Evolutionary conservation across 352 stramenopile species (phyloP), one percentile per base, ranked within the genome.

Genomic region (Globisporangium recalcitrans): DNA sequence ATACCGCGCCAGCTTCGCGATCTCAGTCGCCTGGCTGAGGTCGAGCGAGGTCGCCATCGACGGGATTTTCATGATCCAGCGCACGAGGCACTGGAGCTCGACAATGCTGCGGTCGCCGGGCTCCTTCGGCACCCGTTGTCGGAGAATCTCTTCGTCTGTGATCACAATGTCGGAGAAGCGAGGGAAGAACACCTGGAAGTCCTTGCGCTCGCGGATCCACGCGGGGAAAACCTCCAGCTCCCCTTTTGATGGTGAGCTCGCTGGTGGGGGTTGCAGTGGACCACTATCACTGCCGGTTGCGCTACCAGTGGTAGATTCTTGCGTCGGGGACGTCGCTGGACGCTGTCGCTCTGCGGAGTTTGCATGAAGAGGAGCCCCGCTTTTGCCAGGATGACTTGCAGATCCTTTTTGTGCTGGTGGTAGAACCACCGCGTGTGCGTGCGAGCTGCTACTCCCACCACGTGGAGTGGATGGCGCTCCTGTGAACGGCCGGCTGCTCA

Each of bases 21-120:
- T 88, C 55, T 90, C 81, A 0, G 73, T 85, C 7, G 81, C 81
- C 48, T 90, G 81, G 29, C 73, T 80, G 36, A 87, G 71, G 57
- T 90, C 80, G 26, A 90, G 74, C 51, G 77, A 86, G 9, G 77
- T 73, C 49, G 71, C 70, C 77, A 88, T 87, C 31, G 78, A 88
- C 26, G 81, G 77, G 31, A 88, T 88, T 34, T 83, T 83, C 73
- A 90, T 82, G 60, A 90, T 87, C 81, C 81, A 90, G 6, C 80
- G 78, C 19, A 78, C 80, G 42, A 90, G 73, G 40, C 76, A 87
- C 65, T 90, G 81, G 19, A 90, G 55, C 67, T 90, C 81, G 4
- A 90, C 80, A 44, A 88, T 88, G 34, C 87, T 90, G 31, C 78
- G 74, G 26, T 88, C 79, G 16, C 49, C 71, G 1, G 81, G 81